Evolutionary conservation across 1,284 basidiomycete genomes (phyloP), one percentile per base, ranked within the genome.

Genomic region (Porphyrellus sp.): DNA sequence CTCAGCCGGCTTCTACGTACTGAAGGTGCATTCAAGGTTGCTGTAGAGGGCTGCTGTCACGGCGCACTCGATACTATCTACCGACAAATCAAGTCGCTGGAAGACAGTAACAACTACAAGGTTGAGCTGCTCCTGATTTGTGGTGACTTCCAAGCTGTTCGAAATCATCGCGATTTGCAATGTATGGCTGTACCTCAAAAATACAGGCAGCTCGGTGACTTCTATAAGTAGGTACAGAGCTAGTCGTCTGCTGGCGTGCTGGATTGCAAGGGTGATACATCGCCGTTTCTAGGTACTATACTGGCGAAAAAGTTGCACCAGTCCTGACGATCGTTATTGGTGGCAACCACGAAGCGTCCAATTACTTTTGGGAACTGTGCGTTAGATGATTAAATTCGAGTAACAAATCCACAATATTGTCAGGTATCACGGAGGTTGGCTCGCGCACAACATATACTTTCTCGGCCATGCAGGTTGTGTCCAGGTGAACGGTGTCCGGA

Each of bases 281-380:
- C 35, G 12, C 44, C 18, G 25, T 44, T 34, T 35, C 40, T 49
- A 88, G 87, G 63, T 96, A 98, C 69, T 99, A 98, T 68, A 86
- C 84, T 0, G 93, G 93, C 2, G 77, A 88, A 62, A 85, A 80
- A 60, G 74, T 67, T 8, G 96, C 96, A 0, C 94, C 95, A 0
- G 71, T 97, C 7, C 73, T 98, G 63, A 99, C 97, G 0, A 77
- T 99, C 28, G 85, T 98, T 47, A 97, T 99, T 63, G 97, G 97
- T 20, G 97, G 97, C 6, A 99, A 99, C 67, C 96, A 99, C 68
- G 96, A 99, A 72, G 93, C 93, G 5, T 95, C 92, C 50, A 97
- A 94, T 65, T 98, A 98, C 69, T 81, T 99, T 75, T 95, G 92
- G 89, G 97, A 99, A 69, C 74, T 98, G 87, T 94, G 64, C 72